phyloP scores from a whole-genome alignment of 108 stramenopile species.

The Chaetoceros tenuissimus region DNA sequence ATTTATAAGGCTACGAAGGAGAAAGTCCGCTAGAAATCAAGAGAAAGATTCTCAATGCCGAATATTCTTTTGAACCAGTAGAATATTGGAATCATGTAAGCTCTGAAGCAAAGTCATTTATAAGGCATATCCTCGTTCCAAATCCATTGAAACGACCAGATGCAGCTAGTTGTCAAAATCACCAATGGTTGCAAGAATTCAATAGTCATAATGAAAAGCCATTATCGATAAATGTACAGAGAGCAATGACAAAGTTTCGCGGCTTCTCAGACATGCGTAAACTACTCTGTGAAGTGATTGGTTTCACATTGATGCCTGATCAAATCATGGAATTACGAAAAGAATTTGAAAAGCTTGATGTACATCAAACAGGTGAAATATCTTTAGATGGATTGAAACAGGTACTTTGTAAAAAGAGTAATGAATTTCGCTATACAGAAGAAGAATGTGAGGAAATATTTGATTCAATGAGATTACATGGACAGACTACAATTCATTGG shows the following conservation, averaged over 20 bases:
- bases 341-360: constrained; percentile 50
- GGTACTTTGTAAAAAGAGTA: constrained; percentile 31
- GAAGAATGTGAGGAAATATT: constrained; percentile 49
- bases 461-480: constrained; percentile 37
- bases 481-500: constrained; percentile 45
- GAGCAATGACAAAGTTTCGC: constrained; percentile 7
- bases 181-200: constrained; percentile 14
- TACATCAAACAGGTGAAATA: constrained; percentile 47
- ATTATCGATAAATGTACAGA: constrained; percentile 7
- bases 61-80: constrained; percentile 51
- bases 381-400: constrained; percentile 27
- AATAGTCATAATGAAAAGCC: background rate
- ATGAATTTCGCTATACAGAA: constrained; percentile 32
- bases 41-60: constrained; percentile 41
- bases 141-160: constrained; percentile 60
- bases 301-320: constrained; percentile 14
- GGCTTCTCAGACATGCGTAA: constrained; percentile 15
- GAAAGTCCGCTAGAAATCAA: constrained; percentile 26
- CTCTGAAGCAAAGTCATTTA: constrained; percentile 55
- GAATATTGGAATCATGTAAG: constrained; percentile 72
- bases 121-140: constrained; percentile 43
- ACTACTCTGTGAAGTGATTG: constrained; percentile 9
- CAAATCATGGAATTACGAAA: constrained; percentile 41
- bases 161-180: constrained; percentile 50
- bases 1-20: constrained; percentile 12